Evolutionary conservation across 495 filamentous ascomycete genomes (phyloP), one percentile per base, ranked within the genome.

Genomic region (Neurospora sp.): DNA sequence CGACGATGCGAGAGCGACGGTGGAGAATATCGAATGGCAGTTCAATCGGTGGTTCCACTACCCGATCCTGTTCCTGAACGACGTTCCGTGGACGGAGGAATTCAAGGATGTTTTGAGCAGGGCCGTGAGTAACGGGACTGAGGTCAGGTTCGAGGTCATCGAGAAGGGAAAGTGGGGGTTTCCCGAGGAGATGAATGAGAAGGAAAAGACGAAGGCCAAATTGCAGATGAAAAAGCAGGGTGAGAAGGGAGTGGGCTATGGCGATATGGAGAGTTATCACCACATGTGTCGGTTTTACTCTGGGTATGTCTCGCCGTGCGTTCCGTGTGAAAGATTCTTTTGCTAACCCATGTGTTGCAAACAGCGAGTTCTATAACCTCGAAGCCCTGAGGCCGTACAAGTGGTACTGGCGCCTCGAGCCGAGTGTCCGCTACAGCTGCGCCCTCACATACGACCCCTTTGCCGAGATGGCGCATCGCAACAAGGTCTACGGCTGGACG

Each of bases 11-110:
- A 88, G 96, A 61, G 89, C 94, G 78, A 97, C 94, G 5, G 87
- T 98, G 70, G 92, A 94, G 81, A 96, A 93, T 70, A 93, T 99
- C 76, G 96, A 99, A 82, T 86, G 93, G 71, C 94, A 97, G 79
- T 99, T 99, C 88, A 99, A 99, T 81, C 89, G 91, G 73, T 98
- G 95, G 95, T 99, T 93, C 81, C 87, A 97, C 79, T 99, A 99
- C 82, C 96, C 95, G 35, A 94, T 97, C 80, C 92, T 99, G 61
- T 98, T 99, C 81, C 84, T 99, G 73, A 99, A 99, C 81, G 94
- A 99, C 80, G 90, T 90, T 73, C 89, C 89, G 7, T 98, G 97
- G 84, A 88, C 87, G 80, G 93, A 89, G 11, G 92, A 94, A 18
- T 99, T 99, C 84, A 91, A 96, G 76, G 82, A 87, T 66, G 89